Evolutionary conservation across 1,139 yeast species (phyloP).

Genomic region (Blastobotrys malaysiensis): DNA sequence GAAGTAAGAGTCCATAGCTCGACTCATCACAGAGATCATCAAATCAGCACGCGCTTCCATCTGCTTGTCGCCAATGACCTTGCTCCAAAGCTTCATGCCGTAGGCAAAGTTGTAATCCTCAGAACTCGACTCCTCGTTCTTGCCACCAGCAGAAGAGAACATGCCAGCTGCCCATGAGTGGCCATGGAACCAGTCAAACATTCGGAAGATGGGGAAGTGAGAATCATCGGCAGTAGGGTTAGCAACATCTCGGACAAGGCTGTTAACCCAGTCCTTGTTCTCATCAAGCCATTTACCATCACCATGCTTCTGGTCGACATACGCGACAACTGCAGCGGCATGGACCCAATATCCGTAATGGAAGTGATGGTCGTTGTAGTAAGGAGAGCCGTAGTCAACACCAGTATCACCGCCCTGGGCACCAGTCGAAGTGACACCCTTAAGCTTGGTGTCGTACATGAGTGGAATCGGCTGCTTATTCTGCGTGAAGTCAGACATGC

Average conservation of each 20-base stretch:
- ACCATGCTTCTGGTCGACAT: constrained; percentile 52
- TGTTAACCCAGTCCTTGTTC: constrained; percentile 61
- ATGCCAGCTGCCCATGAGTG: constrained; percentile 86
- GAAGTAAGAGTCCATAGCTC: constrained; percentile 61
- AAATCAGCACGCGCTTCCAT: constrained; percentile 76
- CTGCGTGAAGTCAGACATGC: constrained; percentile 44
- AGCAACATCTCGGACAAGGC: constrained; percentile 68
- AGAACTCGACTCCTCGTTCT: constrained; percentile 73
- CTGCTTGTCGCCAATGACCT: constrained; percentile 58
- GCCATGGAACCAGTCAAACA: constrained; percentile 77
- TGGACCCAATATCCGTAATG: constrained; percentile 75
- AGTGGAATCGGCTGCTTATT: constrained; percentile 56
- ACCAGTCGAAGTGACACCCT: constrained; percentile 66
- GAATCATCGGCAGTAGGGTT: constrained; percentile 58
- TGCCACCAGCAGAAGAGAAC: constrained; percentile 65
- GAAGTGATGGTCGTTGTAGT: constrained; percentile 77
- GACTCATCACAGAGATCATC: constrained; percentile 60
- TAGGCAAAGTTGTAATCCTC: constrained; percentile 79
- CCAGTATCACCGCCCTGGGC: constrained; percentile 45
- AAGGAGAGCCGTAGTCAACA: constrained; percentile 61
- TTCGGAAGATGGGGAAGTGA: constrained; percentile 69
- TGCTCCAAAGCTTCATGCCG: constrained; percentile 80
- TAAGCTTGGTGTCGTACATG: constrained; percentile 61
- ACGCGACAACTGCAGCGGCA: constrained; percentile 71
- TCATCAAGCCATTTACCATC: constrained; percentile 59